Evolutionary conservation across 108 stramenopile species (phyloP).

Genomic region (Heterococcus sp.): DNA sequence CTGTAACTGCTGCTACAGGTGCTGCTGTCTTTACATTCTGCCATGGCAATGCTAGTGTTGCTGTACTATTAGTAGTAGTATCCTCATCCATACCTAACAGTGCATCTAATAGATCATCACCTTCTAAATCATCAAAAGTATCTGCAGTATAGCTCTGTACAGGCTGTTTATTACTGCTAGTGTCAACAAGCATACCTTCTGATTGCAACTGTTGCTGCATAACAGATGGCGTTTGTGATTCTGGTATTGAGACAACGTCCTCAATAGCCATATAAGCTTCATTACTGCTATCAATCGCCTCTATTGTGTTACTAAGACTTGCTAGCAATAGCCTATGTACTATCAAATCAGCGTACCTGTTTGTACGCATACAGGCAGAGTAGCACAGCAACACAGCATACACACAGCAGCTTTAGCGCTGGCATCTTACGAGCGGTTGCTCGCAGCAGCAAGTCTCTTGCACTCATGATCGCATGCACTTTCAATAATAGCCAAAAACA

Average conservation of each 20-base stretch:
- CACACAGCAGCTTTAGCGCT: too few species aligned
- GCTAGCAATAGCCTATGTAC: conserved; percentile 95
- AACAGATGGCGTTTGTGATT: background rate
- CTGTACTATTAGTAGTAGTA: background rate
- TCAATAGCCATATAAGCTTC: background rate
- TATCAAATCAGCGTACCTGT: conserved; percentile 95
- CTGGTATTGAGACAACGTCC: background rate
- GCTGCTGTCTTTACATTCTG: background rate
- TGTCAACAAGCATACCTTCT: too few species aligned
- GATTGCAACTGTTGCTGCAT: too few species aligned
- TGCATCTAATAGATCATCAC: conserved; percentile 21
- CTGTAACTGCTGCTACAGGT: background rate
- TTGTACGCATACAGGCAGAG: too few species aligned
- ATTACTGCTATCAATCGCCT: conserved; percentile 65
- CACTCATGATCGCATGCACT: too few species aligned
- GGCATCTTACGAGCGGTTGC: too few species aligned
- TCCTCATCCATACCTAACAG: conserved; percentile 11
- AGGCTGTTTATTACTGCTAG: too few species aligned
- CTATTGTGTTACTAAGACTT: conserved; percentile 61
- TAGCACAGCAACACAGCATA: too few species aligned
- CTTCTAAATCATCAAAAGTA: background rate
- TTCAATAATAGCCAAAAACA: too few species aligned
- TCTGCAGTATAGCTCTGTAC: too few species aligned
- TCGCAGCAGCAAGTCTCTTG: too few species aligned
- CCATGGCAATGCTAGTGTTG: background rate